A percentile compares a stretch with the other conserved stretches of the same genome.
Evolutionary conservation across 176 grass and related monocot species (phyloP).

Genomic region (Thalia dealbata): DNA sequence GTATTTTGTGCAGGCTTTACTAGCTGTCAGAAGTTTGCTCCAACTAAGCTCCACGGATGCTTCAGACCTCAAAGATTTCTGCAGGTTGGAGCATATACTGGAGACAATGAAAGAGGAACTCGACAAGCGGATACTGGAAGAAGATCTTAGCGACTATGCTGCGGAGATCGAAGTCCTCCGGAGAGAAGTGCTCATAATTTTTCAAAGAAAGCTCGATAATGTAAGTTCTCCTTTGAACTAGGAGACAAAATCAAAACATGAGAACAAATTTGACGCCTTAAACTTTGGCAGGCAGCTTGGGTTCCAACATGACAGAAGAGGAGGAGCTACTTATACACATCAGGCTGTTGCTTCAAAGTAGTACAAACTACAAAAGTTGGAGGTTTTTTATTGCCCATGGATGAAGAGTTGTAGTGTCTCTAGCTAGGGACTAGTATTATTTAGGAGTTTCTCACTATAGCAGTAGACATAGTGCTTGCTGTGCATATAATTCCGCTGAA

Average conservation of each 20-base stretch:
- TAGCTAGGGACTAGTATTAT: no score
- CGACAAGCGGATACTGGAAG: constrained; percentile 39
- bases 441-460: neutral
- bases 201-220: constrained; percentile 54
- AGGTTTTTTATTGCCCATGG: neutral
- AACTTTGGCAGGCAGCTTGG: neutral
- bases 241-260: neutral
- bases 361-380: neutral
- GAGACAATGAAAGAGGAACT: constrained; percentile 48
- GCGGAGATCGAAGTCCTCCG: constrained; percentile 57
- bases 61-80: constrained; percentile 38
- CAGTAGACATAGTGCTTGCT: neutral
- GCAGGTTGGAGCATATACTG: constrained; percentile 30
- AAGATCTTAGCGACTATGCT: constrained; percentile 57
- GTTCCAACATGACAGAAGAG: neutral
- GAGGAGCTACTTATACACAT: neutral
- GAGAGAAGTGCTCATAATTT: constrained; percentile 52
- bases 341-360: neutral
- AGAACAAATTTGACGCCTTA: neutral
- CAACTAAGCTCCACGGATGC: constrained; percentile 40
- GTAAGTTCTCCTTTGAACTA: constrained; percentile 1
- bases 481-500: neutral
- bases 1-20: constrained; percentile 42
- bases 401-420: neutral
- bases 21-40: constrained; percentile 59